Base-by-base conservation (phyloP, 192 early-diverging fungal genomes). In the Dissophora globulifera region DNA sequence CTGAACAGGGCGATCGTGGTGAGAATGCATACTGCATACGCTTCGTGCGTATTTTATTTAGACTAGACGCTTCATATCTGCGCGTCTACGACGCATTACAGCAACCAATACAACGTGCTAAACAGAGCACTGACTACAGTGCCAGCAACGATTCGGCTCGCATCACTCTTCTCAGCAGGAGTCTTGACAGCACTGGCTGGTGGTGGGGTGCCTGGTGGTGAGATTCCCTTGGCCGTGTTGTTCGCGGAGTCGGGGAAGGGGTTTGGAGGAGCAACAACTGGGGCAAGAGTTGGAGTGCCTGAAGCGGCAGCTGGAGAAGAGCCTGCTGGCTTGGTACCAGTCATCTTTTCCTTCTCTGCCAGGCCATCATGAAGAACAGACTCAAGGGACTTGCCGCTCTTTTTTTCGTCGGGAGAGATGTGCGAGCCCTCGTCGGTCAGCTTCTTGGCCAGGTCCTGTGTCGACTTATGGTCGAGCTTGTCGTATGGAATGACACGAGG, bases 401-500 rank as follows among this genome's bases (percentile, higher is more conserved):
- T 53, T 5, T 31, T 4, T 2, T 75, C 62, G 2, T 75, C 71
- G 13, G 43, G 49, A 0, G 57, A 58, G 17, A 75, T 31, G n/a
- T 75, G 71, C 17, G 42, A 53, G 22, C 71, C 71, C 17, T 75
- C 57, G 5, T 50, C 23, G 11, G 42, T 33, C 43, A 75, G 32
- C 22, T 58, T 33, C 22, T 53, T 55, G 17, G 31, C 43, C 2
- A 75, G 35, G 1, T 66, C 50, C 0, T 50, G 17, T 15, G 53
- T 7, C 3, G 71, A 46, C 1, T 25, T 30, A 13, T 53, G 49
- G 27, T 20, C n/a, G 8, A 75, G 45, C 15, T 53, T 45, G 1
- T 60, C 51, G 31, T 66, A 75, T 4, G 71, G n/a, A 19, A 75
- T 55, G 8, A 75, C 71, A 31, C 30, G 56, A 19, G 71, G 71